Conservation (phyloP, 768 basidiomycete species). For the Chalciporus sphaerocephalus region DNA sequence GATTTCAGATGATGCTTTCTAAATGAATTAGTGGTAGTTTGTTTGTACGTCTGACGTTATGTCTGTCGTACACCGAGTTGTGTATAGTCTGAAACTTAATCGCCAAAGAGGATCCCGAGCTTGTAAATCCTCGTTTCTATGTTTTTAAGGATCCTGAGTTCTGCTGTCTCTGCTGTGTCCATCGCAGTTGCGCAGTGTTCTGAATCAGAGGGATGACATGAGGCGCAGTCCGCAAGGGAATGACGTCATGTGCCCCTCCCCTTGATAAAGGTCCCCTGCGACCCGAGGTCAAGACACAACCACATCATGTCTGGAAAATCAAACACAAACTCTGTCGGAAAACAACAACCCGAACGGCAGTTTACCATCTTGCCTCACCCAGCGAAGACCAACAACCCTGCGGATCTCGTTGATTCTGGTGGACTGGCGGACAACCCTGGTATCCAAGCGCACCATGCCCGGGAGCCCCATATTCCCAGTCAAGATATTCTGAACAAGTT, state of each 20-base stretch:
- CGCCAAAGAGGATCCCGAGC: constrained; percentile 1
- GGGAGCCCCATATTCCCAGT: constrained; percentile 48
- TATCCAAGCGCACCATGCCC: constrained; percentile 44
- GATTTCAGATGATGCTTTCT: constrained; percentile 69
- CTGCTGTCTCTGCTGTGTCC: not conserved
- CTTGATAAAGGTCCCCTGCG: constrained; percentile 3
- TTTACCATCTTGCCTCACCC: constrained; percentile 60
- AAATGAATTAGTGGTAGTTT: constrained; percentile 41
- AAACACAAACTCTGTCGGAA: constrained; percentile 5
- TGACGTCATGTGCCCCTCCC: constrained; percentile 16
- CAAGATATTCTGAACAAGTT: constrained; percentile 41
- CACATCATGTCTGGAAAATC: constrained; percentile 15
- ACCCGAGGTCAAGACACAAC: not conserved
- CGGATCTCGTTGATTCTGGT: constrained; percentile 41
- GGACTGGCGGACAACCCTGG: constrained; percentile 38
- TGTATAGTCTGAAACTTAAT: not conserved
- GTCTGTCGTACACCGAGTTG: not conserved
- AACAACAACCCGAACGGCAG: constrained; percentile 26
- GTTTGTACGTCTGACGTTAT: constrained; percentile 11
- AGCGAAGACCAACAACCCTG: constrained; percentile 59
- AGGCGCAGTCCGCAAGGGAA: not conserved
- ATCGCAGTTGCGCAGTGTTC: not conserved
- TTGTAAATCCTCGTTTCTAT: constrained; percentile 6
- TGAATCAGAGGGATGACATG: not conserved
- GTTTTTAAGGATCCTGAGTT: not conserved